Conservation (phyloP, 805 yeast genomes). For the Diddensiella santjacobensis region DNA sequence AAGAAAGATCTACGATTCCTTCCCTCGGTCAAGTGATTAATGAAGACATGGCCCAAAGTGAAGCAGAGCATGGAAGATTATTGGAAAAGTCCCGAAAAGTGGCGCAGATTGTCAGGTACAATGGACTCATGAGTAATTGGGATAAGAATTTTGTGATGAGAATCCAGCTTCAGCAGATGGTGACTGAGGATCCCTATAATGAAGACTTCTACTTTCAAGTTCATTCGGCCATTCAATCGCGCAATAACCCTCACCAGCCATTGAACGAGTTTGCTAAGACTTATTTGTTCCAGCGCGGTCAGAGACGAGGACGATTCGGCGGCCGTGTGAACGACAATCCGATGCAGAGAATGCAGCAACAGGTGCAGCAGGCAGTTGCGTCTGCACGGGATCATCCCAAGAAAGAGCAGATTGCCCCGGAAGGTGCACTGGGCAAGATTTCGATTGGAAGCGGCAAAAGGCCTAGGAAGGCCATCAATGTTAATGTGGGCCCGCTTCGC, state of each 20-base stretch:
- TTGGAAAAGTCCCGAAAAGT: conserved; percentile 21
- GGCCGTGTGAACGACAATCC: conserved; percentile 58
- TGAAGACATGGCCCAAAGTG: conserved; percentile 21
- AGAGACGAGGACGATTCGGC: conserved; percentile 49
- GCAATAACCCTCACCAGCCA: conserved; percentile 51
- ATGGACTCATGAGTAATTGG: conserved; percentile 95
- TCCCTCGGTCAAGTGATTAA: conserved; percentile 22
- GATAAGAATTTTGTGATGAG: conserved; percentile 95
- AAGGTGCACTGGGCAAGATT: conserved; percentile 88
- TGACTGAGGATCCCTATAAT: conserved; percentile 93
- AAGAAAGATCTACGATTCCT: conserved; percentile 9
- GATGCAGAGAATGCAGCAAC: conserved; percentile 95
- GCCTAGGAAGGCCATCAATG: conserved; percentile 80
- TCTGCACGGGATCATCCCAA: conserved; percentile 82
- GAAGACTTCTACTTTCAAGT: conserved; percentile 97
- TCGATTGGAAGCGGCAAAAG: conserved; percentile 74
- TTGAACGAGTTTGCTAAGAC: conserved; percentile 88
- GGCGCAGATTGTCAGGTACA: conserved; percentile 59
- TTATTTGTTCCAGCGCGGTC: conserved; percentile 86
- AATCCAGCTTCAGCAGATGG: conserved; percentile 91
- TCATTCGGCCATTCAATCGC: conserved; percentile 65
- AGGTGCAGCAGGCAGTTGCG: conserved; percentile 92
- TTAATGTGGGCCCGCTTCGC: conserved; percentile 21
- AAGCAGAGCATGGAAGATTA: conserved; percentile 20
- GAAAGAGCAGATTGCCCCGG: conserved; percentile 62